Base-by-base conservation (phyloP, 768 basidiomycete genomes). In the Serendipita sp. region DNA sequence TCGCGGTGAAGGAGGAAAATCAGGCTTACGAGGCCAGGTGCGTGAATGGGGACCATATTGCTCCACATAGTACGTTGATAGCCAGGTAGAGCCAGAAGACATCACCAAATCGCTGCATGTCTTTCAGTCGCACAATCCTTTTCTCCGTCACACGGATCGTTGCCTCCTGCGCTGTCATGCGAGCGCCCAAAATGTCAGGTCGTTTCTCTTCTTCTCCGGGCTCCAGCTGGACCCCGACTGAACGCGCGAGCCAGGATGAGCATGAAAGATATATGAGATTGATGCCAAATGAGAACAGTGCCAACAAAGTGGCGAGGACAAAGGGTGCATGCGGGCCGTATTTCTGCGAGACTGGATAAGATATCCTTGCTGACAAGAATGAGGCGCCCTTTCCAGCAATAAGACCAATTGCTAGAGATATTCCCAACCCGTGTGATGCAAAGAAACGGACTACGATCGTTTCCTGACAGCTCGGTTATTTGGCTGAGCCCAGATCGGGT, bases 361-460 rank as follows among this genome's bases (percentile, higher is more conserved):
- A 83, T 3, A 86, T 84, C 44, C 84, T 78, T 2, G 87, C 87
- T 27, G 88, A 81, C 37, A 88, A 66, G 70, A 91, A 92, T 3
- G 86, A 86, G 0, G 87, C 81, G 8, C 79, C 82, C 72, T 91
- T 92, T 40, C 90, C 90, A 2, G 82, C 85, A 27, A 92, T 79
- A 15, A 92, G 83, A 23, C 89, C 90, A n/a, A 91, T 77, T 0
- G 88, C 88, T 75, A 92, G 81, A 1, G 86, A 86, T 5, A 85
- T 76, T 1, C 86, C 89, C 0, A 91, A 76, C 1, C 86, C 86
- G 70, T 84, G 86, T 0, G 83, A 80, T 66, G 80, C 81, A 76
- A 89, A 91, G 74, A 87, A 87, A 29, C 85, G 84, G 46, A 89
- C 85, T 62, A 91, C 87, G 67, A 90, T 89, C 3, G 85, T 85